Evolutionary conservation across 2,329 filamentous ascomycete genomes (phyloP).

Genomic region (Teratosphaeria destructans): DNA sequence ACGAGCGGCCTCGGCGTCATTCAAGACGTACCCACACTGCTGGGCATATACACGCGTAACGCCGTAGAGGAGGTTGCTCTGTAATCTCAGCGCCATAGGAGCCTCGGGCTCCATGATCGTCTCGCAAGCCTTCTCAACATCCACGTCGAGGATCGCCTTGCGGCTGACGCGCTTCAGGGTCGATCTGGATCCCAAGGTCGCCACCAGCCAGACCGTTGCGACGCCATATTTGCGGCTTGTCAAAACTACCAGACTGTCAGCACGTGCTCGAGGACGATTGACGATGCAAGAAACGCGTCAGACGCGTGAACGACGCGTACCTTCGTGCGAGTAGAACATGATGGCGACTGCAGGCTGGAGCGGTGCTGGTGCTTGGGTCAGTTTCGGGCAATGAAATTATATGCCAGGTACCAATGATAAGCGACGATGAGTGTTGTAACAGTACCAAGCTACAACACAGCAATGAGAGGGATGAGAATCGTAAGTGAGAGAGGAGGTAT

Average conservation of each 20-base stretch:
- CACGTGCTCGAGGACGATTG: background rate
- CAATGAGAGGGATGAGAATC: background rate
- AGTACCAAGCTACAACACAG: background rate
- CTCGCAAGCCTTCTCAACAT: slow-evolving; percentile 75
- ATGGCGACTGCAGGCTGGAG: slow-evolving; percentile 5
- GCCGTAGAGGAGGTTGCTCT: slow-evolving; percentile 81
- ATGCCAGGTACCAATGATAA: background rate
- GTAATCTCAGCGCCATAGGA: slow-evolving; percentile 80
- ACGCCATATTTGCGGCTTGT: slow-evolving; percentile 83
- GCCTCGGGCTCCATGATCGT: slow-evolving; percentile 79
- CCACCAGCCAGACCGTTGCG: slow-evolving; percentile 89
- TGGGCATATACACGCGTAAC: slow-evolving; percentile 76
- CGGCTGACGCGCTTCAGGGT: slow-evolving; percentile 63
- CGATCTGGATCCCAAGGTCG: slow-evolving; percentile 69
- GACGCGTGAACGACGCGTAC: slow-evolving; percentile 36
- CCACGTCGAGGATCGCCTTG: slow-evolving; percentile 79
- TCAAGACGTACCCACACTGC: slow-evolving; percentile 77
- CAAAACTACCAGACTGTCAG: slow-evolving; percentile 46
- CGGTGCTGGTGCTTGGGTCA: background rate
- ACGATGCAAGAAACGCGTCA: background rate
- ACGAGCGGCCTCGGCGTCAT: slow-evolving; percentile 66
- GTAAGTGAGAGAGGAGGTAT: background rate
- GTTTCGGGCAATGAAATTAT: background rate
- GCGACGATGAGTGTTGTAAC: background rate
- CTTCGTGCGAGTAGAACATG: slow-evolving; percentile 97